A percentile compares a stretch with the other conserved stretches of the same genome.
Conservation (phyloP, 2,329 filamentous ascomycete genomes). For the Diaporthe batatas region DNA sequence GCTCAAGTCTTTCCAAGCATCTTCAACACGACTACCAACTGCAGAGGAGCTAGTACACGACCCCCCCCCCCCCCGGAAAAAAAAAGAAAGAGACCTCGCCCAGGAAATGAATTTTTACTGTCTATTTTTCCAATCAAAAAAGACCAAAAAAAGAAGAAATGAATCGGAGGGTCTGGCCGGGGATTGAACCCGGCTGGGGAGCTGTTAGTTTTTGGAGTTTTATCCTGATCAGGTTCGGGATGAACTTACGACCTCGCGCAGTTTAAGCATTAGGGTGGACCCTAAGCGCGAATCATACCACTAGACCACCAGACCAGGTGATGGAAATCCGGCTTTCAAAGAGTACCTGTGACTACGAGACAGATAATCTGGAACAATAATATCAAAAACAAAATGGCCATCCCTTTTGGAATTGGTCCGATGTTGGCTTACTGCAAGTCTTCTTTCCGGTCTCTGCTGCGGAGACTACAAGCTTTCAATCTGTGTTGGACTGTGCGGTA, state of each 20-base stretch:
- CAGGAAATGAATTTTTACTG: too few species aligned
- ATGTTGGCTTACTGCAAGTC: background rate
- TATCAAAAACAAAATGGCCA: background rate
- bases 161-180: constrained; percentile 4
- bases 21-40: too few species aligned
- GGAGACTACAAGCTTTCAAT: background rate
- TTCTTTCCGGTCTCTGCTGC: background rate
- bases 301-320: constrained; percentile 18
- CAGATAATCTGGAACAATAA: background rate
- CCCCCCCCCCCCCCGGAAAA: too few species aligned
- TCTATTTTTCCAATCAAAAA: background rate
- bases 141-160: background rate
- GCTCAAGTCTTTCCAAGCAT: too few species aligned
- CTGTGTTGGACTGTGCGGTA: background rate
- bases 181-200: constrained; percentile 15
- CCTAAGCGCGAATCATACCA: constrained; percentile 24
- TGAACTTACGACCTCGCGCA: constrained; percentile 17
- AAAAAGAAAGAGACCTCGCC: too few species aligned
- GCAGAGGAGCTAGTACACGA: too few species aligned
- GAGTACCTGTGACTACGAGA: background rate
- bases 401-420: background rate
- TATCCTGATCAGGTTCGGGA: background rate
- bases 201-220: background rate
- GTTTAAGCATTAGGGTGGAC: constrained; percentile 10
- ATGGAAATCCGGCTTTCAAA: background rate